phyloP scores from a whole-genome alignment of 106 monocot genomes.

The Dactylorhiza incarnata region DNA sequence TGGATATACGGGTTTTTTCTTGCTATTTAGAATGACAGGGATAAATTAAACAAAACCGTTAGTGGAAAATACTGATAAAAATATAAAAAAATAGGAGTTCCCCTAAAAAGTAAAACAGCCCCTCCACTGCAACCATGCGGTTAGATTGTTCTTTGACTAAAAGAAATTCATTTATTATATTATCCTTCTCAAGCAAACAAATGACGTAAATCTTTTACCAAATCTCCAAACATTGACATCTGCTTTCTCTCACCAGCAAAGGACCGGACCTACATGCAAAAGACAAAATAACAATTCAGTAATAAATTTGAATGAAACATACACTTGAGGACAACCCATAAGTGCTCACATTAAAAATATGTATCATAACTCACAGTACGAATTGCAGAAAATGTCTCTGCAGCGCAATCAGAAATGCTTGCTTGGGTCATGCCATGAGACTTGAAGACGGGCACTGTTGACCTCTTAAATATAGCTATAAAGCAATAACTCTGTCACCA shows the following conservation, averaged over 20 bases:
- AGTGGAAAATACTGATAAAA: neutral
- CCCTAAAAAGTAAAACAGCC: neutral
- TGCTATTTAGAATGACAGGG: neutral
- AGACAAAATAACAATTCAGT: neutral
- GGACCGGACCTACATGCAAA: slow-evolving; percentile 66
- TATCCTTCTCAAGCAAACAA: neutral
- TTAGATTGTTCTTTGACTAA: neutral
- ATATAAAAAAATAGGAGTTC: neutral
- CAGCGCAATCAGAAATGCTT: slow-evolving; percentile 86
- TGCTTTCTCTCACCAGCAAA: slow-evolving; percentile 95
- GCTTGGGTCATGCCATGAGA: slow-evolving; percentile 84
- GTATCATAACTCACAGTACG: slow-evolving; percentile 63
- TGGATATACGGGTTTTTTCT: neutral
- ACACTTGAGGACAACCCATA: neutral
- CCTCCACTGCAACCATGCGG: neutral
- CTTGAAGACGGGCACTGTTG: slow-evolving; percentile 82
- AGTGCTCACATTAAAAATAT: neutral
- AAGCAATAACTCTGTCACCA: neutral
- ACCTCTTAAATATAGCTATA: slow-evolving; percentile 87
- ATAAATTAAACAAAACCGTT: neutral
- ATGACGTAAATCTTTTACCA: slow-evolving; percentile 45
- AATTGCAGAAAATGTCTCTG: slow-evolving; percentile 95
- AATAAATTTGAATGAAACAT: neutral
- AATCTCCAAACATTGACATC: slow-evolving; percentile 70
- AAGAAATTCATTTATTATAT: neutral